Percentiles rank a stretch among this genome's conserved stretches.
Conservation (phyloP, 2,329 filamentous ascomycete species). For the Fusarium pseudocircinatum region DNA sequence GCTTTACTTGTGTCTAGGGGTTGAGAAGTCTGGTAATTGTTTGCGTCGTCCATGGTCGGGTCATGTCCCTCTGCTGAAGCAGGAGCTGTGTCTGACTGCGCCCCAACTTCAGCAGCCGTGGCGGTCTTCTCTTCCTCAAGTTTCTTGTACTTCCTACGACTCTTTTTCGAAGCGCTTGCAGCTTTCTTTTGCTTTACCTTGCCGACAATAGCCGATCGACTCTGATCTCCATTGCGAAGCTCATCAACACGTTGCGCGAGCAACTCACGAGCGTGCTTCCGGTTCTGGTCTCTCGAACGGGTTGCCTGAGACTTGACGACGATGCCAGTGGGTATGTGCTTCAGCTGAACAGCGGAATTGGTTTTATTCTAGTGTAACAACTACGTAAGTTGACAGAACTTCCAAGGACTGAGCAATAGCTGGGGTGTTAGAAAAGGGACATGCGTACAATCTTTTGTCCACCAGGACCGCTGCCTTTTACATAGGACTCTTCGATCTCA, state of each 20-base stretch:
- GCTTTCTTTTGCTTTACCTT: slow-evolving; percentile 73
- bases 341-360: slow-evolving; percentile 91
- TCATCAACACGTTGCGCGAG: slow-evolving; percentile 81
- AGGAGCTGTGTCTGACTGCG: background rate
- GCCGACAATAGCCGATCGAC: slow-evolving; percentile 71
- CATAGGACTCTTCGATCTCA: slow-evolving; percentile 84
- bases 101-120: background rate
- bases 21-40: background rate
- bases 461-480: slow-evolving; percentile 91
- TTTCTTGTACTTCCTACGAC: slow-evolving; percentile 78
- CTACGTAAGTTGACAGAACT: background rate
- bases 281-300: slow-evolving; percentile 85
- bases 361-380: slow-evolving; percentile 82
- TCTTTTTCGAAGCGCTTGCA: slow-evolving; percentile 84
- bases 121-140: slow-evolving; percentile 61
- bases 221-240: slow-evolving; percentile 74
- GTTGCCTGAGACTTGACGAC: slow-evolving; percentile 96
- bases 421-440: background rate
- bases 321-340: slow-evolving; percentile 87
- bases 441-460: slow-evolving; percentile 86
- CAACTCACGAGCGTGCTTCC: slow-evolving; percentile 81
- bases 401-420: background rate
- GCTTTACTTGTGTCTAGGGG: background rate
- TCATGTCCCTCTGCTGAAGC: background rate
- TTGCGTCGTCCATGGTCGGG: background rate